Conservation (phyloP, 129 eudicot species). For the Gnaphalium uliginosum region DNA sequence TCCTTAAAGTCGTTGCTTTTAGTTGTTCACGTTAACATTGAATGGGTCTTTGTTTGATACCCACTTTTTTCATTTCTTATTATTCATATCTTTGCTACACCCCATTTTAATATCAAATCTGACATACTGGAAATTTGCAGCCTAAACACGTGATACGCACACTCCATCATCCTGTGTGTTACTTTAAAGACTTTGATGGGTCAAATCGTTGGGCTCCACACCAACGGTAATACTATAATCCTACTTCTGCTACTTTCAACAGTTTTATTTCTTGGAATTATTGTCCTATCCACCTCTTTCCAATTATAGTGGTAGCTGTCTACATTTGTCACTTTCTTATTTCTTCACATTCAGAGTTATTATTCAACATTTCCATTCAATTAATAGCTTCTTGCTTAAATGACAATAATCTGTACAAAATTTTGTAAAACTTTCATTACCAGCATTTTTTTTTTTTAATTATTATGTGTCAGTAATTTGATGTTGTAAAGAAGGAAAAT, state of each 20-base stretch:
- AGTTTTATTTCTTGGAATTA: conserved; percentile 35
- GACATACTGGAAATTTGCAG: conserved; percentile 41
- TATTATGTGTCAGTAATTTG: not conserved
- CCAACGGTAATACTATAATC: conserved; percentile 45
- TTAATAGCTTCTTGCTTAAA: not conserved
- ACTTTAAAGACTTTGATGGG: conserved; percentile 40
- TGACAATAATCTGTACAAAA: not conserved
- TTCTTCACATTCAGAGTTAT: not conserved
- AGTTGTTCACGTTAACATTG: conserved; percentile 29
- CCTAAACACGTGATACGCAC: conserved; percentile 48
- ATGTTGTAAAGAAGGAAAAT: not conserved
- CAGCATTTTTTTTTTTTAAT: not conserved
- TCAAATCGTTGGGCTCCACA: conserved; percentile 53
- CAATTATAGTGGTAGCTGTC: conserved; percentile 33
- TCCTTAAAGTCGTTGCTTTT: conserved; percentile 10
- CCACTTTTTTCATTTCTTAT: not conserved
- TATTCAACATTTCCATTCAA: not conserved
- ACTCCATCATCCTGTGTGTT: conserved; percentile 25
- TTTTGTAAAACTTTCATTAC: not conserved
- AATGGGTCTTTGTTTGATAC: conserved; percentile 27
- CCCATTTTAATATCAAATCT: conserved; percentile 24
- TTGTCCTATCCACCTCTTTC: conserved; percentile 29
- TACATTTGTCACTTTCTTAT: conserved; percentile 18
- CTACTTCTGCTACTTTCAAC: conserved; percentile 17
- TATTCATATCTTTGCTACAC: conserved; percentile 25